Evolutionary conservation across 2,329 filamentous ascomycete species (phyloP), one percentile per base, ranked within the genome.

Genomic region (Chaetomium globosum): DNA sequence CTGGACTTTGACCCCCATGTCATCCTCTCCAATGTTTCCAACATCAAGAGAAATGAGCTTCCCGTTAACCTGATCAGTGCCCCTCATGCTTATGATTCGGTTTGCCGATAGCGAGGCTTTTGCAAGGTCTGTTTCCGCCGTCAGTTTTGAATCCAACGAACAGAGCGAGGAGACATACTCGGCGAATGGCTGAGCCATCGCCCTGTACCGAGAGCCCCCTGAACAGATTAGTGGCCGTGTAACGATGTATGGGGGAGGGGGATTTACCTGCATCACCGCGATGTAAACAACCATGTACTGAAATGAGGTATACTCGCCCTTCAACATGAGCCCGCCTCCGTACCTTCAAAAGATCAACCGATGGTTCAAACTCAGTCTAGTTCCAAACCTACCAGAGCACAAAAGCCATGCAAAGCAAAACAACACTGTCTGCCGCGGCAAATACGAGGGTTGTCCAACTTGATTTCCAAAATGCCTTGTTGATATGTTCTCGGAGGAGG

Each of bases 321-420:
- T 68, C 7, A 74, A 70, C 71, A 76, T 72, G 33, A 75, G 66
- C 16, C 65, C 71, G 1, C 73, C 71, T 1, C 74, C 75, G 62
- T 75, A 76, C 71, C 72, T 73, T 49, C 2, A n/a, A 62, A 30
- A 36, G 33, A 55, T 60, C 26, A 65, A n/a, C 23, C 36, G 16
- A 46, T 5, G 8, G 31, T 13, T 21, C 39, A 26, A 10, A 21
- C 8, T 4, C 33, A 9, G 10, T 19, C 4, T 28, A 7, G 16
- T 2, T 31, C 10, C 19, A 2, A 31, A 66, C 70, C 67, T 76
- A 84, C 85, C 84, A 88, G 59, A 87, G 85, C 2, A 82, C 79
- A 46, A 88, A 77, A 1, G 86, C 86, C 81, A 85, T 85, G 49
- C 82, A 85, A 7, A 81, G 80, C 39, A 89, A 70, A 31, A 83